Conservation (phyloP, 352 stramenopile genomes). For the Globisporangium nagaii region DNA sequence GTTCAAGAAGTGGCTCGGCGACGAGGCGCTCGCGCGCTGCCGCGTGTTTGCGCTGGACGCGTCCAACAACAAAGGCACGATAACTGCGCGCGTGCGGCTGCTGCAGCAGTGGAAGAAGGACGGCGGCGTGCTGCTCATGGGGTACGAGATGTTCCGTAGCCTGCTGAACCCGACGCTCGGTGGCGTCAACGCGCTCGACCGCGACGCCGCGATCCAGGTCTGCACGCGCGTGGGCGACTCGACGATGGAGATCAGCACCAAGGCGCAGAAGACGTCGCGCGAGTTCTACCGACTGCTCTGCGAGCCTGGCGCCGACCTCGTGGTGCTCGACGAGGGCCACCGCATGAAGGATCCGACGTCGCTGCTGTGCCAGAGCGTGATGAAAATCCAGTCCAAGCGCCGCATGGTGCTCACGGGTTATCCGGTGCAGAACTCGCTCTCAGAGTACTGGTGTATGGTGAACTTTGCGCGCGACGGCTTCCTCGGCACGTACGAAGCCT, state of each 20-base stretch:
- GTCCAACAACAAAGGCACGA: slow-evolving; percentile 47
- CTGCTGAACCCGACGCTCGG: slow-evolving; percentile 67
- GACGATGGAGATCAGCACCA: slow-evolving; percentile 59
- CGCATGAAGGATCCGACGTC: slow-evolving; percentile 85
- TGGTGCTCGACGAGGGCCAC: slow-evolving; percentile 87
- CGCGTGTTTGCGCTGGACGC: slow-evolving; percentile 62
- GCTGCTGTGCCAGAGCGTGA: slow-evolving; percentile 75
- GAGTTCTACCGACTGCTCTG: slow-evolving; percentile 56
- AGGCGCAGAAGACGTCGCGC: slow-evolving; percentile 45
- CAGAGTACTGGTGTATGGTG: slow-evolving; percentile 90
- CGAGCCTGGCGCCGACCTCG: slow-evolving; percentile 60
- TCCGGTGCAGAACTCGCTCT: slow-evolving; percentile 93
- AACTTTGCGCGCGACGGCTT: slow-evolving; percentile 80
- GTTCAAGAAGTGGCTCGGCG: slow-evolving; percentile 95
- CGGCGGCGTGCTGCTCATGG: slow-evolving; percentile 79
- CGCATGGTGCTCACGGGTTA: slow-evolving; percentile 92
- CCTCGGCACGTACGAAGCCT: slow-evolving; percentile 67
- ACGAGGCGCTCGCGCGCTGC: slow-evolving; percentile 44
- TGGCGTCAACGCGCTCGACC: slow-evolving; percentile 16
- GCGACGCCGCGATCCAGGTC: slow-evolving; percentile 48
- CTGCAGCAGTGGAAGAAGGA: slow-evolving; percentile 70
- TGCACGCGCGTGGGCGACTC: slow-evolving; percentile 57
- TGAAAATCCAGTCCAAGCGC: slow-evolving; percentile 63
- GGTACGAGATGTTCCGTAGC: slow-evolving; percentile 88
- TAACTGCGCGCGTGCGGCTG: slow-evolving; percentile 38